Evolutionary conservation across 1,284 basidiomycete genomes (phyloP).

Genomic region (Malassezia nana): DNA sequence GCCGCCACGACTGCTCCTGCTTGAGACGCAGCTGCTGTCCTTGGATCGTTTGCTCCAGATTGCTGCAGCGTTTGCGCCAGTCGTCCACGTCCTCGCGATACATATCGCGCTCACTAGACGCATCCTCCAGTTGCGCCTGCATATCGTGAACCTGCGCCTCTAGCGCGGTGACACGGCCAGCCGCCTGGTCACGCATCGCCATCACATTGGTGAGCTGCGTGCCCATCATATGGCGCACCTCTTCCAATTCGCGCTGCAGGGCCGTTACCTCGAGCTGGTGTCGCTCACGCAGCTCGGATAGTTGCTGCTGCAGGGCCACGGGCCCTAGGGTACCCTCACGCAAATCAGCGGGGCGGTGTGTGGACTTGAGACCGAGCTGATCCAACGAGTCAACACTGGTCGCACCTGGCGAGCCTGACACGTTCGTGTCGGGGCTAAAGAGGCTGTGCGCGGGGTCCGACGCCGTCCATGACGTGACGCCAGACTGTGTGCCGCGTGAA

Average conservation of each 20-base stretch:
- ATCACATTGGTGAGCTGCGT: constrained; percentile 19
- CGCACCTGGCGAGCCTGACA: constrained; percentile 9
- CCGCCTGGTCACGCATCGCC: constrained; percentile 13
- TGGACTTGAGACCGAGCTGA: not conserved
- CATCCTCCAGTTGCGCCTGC: constrained; percentile 29
- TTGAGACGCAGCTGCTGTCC: constrained; percentile 30
- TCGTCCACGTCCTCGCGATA: constrained; percentile 41
- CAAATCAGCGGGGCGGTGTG: not conserved
- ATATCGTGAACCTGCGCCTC: constrained; percentile 19
- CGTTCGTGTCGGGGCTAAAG: constrained; percentile 5
- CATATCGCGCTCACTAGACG: constrained; percentile 40
- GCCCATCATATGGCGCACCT: constrained; percentile 14
- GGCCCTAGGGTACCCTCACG: not conserved
- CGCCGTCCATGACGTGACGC: constrained; percentile 10
- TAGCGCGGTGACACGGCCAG: constrained; percentile 14
- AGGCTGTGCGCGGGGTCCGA: constrained; percentile 12
- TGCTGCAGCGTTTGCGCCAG: constrained; percentile 40
- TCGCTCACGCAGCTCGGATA: constrained; percentile 4
- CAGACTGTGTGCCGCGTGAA: constrained; percentile 5
- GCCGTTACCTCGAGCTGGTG: constrained; percentile 6
- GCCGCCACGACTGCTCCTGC: constrained; percentile 24
- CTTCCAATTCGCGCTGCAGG: constrained; percentile 15
- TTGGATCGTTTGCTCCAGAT: constrained; percentile 34
- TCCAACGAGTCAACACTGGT: constrained; percentile 16
- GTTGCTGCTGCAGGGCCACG: not conserved